These are phyloP conservation scores for Beauveria sp. DNA, from an alignment of 2,329 filamentous ascomycete genomes.

Conservation along the genomic window DNA sequence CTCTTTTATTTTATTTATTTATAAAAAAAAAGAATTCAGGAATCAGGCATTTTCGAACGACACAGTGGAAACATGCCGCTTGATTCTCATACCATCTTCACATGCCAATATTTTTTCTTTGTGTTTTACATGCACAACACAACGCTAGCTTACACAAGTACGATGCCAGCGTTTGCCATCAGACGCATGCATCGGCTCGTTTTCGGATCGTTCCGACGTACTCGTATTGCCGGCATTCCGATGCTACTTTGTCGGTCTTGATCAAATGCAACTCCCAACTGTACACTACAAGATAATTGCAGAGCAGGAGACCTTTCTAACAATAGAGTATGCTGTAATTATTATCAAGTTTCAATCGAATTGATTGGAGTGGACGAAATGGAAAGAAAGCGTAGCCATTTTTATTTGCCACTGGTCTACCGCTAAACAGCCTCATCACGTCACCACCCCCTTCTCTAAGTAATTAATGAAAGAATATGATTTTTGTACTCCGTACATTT, in stretches of 20 bases:
- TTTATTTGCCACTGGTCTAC: too few relatives aligned
- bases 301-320: too few relatives aligned
- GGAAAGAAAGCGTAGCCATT: too few relatives aligned
- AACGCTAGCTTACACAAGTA: too few relatives aligned
- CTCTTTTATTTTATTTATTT: too few relatives aligned
- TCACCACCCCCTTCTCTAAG: not conserved
- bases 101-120: not conserved
- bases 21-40: not conserved
- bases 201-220: conserved; percentile 7
- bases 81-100: conserved; percentile 9
- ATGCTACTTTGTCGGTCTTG: too few relatives aligned
- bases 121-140: not conserved
- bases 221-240: not conserved
- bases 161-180: too few relatives aligned
- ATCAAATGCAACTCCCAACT: too few relatives aligned
- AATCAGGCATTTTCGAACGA: not conserved
- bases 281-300: too few relatives aligned
- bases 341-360: too few relatives aligned
- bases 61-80: conserved; percentile 5
- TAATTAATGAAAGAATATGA: not conserved
- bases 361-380: too few relatives aligned
- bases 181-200: not conserved
- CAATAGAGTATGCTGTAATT: too few relatives aligned
- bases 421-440: not conserved
- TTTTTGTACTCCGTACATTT: not conserved